A percentile compares a stretch with the other conserved stretches of the same genome.
phyloP scores from a whole-genome alignment of 805 yeast species.

The Yarrowia yakushimensis region DNA sequence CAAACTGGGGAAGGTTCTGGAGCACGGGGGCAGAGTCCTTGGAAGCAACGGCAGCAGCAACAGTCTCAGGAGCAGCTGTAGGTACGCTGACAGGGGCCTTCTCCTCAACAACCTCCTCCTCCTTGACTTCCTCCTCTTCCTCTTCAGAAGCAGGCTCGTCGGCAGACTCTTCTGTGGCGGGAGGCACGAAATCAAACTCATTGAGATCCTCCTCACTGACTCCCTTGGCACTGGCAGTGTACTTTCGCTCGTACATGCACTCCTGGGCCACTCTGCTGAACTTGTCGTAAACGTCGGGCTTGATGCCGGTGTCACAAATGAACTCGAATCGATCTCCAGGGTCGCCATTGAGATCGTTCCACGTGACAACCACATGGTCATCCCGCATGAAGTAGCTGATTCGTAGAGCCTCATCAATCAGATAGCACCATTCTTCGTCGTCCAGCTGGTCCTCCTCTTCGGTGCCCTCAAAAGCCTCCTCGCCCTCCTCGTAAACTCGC shows the following conservation, averaged over 20 bases:
- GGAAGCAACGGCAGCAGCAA: slow-evolving; percentile 30
- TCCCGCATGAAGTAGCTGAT: slow-evolving; percentile 51
- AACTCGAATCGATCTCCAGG: slow-evolving; percentile 80
- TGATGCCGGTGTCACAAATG: slow-evolving; percentile 58
- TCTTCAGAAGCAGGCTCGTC: background rate
- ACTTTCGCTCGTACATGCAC: slow-evolving; percentile 75
- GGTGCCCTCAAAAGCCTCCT: slow-evolving; percentile 48
- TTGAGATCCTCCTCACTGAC: slow-evolving; percentile 49
- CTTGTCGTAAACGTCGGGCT: slow-evolving; percentile 46
- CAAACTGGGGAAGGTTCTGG: background rate
- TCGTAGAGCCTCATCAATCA: slow-evolving; percentile 57
- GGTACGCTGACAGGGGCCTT: background rate
- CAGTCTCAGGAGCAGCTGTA: slow-evolving; percentile 27
- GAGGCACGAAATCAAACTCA: slow-evolving; percentile 50
- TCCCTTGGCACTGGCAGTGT: slow-evolving; percentile 47
- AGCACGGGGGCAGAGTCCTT: background rate
- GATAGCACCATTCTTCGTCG: slow-evolving; percentile 63
- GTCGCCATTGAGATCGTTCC: slow-evolving; percentile 87
- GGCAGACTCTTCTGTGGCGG: slow-evolving; percentile 25
- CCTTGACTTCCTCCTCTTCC: background rate
- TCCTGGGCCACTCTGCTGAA: slow-evolving; percentile 61
- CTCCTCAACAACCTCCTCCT: background rate
- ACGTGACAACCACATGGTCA: slow-evolving; percentile 59
- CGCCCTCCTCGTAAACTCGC: slow-evolving; percentile 67
- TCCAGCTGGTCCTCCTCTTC: slow-evolving; percentile 48